Evolutionary conservation across 2,329 filamentous ascomycete species (phyloP).

Genomic region (Aureobasidium sp.): DNA sequence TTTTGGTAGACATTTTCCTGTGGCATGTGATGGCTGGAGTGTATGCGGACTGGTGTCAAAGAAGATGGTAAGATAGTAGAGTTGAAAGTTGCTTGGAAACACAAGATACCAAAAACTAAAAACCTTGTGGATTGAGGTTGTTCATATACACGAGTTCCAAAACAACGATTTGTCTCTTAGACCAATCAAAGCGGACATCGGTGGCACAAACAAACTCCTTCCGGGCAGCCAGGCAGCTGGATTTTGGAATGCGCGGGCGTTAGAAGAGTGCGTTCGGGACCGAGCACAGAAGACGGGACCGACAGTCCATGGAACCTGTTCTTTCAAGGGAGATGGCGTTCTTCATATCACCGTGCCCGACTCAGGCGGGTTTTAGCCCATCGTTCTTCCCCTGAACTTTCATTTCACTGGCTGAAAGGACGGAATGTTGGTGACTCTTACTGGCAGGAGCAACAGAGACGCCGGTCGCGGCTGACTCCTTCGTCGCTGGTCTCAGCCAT

Average conservation of each 20-base stretch:
- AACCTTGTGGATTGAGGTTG: background rate
- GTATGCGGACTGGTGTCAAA: background rate
- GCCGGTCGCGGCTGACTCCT: background rate
- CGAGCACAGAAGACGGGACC: constrained; percentile 4
- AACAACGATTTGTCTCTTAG: background rate
- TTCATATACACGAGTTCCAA: background rate
- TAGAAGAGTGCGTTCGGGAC: background rate
- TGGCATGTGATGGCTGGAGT: no score
- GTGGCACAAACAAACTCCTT: background rate
- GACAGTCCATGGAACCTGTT: background rate
- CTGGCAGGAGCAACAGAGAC: background rate
- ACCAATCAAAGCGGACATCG: background rate
- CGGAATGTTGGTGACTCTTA: background rate
- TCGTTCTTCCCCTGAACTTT: background rate
- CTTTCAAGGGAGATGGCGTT: background rate
- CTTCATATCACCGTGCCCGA: background rate
- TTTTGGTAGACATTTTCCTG: background rate
- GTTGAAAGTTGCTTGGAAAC: background rate
- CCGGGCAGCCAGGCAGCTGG: constrained; percentile 7
- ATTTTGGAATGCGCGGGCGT: constrained; percentile 10
- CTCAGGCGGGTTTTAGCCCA: background rate
- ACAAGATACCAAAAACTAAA: background rate
- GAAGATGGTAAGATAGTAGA: background rate
- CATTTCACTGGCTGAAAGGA: background rate
- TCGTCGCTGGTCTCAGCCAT: background rate